Percentiles rank a stretch among this genome's conserved stretches.
phyloP scores from a whole-genome alignment of 176 grass and related monocot genomes.

The Triticum monococcum region DNA sequence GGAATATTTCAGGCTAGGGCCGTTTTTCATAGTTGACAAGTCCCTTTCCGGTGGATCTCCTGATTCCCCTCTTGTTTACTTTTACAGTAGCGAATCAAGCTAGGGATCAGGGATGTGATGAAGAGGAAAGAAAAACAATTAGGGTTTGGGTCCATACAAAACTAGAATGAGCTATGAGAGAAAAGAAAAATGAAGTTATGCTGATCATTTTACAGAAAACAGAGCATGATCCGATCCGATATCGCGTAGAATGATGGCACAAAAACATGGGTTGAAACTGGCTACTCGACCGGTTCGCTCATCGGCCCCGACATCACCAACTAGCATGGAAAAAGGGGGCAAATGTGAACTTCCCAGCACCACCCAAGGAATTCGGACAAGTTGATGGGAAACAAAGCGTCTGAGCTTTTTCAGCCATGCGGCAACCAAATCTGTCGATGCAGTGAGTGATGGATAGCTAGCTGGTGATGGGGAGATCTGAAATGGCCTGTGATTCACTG shows the following conservation, averaged over 20 bases:
- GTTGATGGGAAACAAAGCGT: slow-evolving; percentile 17
- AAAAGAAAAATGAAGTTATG: background rate
- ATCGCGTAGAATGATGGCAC: too few relatives aligned
- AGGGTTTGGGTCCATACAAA: background rate
- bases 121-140: background rate
- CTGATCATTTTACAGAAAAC: too few relatives aligned
- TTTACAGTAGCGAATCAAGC: background rate
- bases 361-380: background rate
- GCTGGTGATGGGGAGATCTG: slow-evolving; percentile 22
- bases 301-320: background rate
- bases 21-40: background rate
- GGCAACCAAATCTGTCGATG: background rate
- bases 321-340: background rate
- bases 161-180: background rate
- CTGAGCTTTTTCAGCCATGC: background rate
- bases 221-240: too few relatives aligned
- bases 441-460: slow-evolving; percentile 2
- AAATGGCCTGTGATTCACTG: slow-evolving; percentile 25
- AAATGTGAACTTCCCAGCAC: background rate
- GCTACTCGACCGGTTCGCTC: background rate
- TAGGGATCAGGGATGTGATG: background rate
- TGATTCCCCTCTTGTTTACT: background rate
- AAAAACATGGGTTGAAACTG: too few relatives aligned
- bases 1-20: slow-evolving; percentile 1
- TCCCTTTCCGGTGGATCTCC: background rate